Evolutionary conservation across 805 yeast species (phyloP), one percentile per base, ranked within the genome.

Genomic region (Candida ortonii): DNA sequence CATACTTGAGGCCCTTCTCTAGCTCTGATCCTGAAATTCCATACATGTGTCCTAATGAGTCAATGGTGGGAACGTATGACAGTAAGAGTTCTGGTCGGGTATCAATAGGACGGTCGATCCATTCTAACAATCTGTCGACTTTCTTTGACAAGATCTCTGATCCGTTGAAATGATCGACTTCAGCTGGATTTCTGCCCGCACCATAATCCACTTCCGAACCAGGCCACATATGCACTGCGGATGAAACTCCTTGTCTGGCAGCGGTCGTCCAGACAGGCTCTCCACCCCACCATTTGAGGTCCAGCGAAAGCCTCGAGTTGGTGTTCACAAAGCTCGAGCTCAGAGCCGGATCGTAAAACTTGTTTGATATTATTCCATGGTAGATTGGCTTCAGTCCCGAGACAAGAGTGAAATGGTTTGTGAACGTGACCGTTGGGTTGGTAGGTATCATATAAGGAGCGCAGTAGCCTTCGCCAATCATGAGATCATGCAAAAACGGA

Each of bases 161-260:
- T 4, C 76, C 77, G 50, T 86, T 78, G 61, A 73, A 89, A 34
- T 62, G 59, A 45, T 82, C 93, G 21, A 76, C 75, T 30, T 70
- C 71, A 36, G 70, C 53, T 2, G 83, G 79, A 15, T 68, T 71
- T 5, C 33, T 18, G 36, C 73, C 67, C 36, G 52, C 38, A 22
- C 61, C 61, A 52, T 73, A 76, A 16, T 71, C 70, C 6, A 79
- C 94, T 48, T 87, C 95, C 39, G 88, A 78, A 2, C 96, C 96
- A 0, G 96, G 96, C 95, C 95, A 89, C 96, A 87, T 88, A 58
- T 88, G 95, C n/a, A 86, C 81, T 0, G 88, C 94, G 5, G 82
- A 61, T 3, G 63, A 62, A 2, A 81, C 70, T 5, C 78, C 80
- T 39, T 83, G 83, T 13, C 57, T 55, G 18, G 65, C 66, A 0